phyloP scores from a whole-genome alignment of 345 rosid species.

The Garcia nutans region DNA sequence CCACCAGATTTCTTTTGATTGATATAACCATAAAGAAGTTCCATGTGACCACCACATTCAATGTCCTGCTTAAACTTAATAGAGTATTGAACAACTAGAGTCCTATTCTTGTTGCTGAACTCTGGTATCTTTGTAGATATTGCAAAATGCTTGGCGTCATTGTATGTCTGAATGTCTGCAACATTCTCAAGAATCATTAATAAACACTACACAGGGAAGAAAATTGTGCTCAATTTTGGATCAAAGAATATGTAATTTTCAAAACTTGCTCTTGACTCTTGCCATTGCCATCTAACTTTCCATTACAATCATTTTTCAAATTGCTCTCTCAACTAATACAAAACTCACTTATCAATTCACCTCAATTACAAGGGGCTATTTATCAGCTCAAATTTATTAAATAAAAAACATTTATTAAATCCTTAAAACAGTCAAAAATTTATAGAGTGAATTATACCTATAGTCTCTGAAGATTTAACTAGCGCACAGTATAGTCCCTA shows the following conservation, averaged over 20 bases:
- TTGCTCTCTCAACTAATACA: background rate
- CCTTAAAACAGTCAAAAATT: too few relatives aligned
- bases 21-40: conserved; percentile 90
- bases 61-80: conserved; percentile 86
- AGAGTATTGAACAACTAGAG: conserved; percentile 85
- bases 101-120: conserved; percentile 78
- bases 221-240: background rate
- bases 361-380: background rate
- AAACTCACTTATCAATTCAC: background rate
- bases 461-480: too few relatives aligned
- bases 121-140: conserved; percentile 91
- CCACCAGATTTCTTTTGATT: conserved; percentile 98
- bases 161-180: conserved; percentile 80
- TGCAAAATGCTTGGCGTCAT: conserved; percentile 81
- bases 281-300: conserved; percentile 6
- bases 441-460: too few relatives aligned
- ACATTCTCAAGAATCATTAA: background rate
- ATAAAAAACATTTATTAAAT: too few relatives aligned
- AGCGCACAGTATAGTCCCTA: too few relatives aligned
- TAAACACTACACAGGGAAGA: background rate
- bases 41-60: conserved; percentile 94
- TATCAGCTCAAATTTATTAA: background rate
- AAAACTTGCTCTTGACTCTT: background rate
- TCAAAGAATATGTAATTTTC: background rate
- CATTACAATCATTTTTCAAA: background rate